Conservation (phyloP, 768 basidiomycete genomes). For the Hericium rajendrae region DNA sequence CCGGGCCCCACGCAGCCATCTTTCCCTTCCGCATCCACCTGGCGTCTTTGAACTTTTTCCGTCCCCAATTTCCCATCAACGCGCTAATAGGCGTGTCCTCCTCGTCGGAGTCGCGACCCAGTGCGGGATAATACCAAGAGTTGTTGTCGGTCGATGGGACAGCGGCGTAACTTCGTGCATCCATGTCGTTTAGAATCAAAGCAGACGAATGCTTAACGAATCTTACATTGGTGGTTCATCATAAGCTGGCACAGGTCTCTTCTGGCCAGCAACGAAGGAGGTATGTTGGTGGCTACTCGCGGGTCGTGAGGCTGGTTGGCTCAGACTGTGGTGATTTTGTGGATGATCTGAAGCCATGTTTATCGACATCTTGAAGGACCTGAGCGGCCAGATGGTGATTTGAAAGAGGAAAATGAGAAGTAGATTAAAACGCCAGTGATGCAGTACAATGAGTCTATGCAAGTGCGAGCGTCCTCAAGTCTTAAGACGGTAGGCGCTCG, state of each 20-base stretch:
- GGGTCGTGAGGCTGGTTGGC: constrained; percentile 14
- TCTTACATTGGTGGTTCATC: constrained; percentile 6
- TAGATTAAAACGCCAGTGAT: background rate
- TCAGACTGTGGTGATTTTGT: constrained; percentile 8
- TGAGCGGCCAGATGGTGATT: background rate
- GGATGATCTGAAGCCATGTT: constrained; percentile 15
- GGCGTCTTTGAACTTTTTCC: constrained; percentile 64
- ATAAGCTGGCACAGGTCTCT: constrained; percentile 8
- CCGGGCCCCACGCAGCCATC: constrained; percentile 75
- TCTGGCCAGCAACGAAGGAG: constrained; percentile 6
- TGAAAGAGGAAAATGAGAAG: background rate
- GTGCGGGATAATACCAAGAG: constrained; percentile 79
- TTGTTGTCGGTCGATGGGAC: constrained; percentile 53
- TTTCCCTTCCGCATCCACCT: constrained; percentile 80
- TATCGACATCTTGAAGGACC: constrained; percentile 5
- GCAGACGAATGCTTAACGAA: background rate
- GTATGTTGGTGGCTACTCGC: constrained; percentile 11
- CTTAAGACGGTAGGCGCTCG: background rate
- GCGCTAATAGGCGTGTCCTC: constrained; percentile 34
- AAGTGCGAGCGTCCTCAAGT: background rate
- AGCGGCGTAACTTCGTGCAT: background rate
- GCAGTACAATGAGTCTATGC: background rate
- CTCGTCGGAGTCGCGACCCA: constrained; percentile 60
- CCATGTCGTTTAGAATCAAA: background rate
- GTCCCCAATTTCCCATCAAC: constrained; percentile 74